These are phyloP conservation scores for Setaria italica DNA, from an alignment of 202 grass and related monocot genomes.

Conservation along the genomic window DNA sequence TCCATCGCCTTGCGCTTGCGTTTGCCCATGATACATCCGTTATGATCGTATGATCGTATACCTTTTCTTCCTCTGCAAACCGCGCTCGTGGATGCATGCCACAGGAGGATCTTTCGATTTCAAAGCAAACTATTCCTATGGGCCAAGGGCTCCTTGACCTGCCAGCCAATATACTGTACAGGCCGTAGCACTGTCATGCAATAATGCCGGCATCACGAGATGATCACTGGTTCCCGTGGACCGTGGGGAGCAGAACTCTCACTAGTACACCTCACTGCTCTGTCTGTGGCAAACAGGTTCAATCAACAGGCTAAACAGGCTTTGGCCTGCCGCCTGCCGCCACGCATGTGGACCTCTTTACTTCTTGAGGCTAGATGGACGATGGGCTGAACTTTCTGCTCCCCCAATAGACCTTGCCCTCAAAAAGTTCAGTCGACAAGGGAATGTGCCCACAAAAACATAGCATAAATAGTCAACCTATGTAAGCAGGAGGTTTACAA, in stretches of 20 bases:
- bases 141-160: neutral
- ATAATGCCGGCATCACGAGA: conserved; percentile 21
- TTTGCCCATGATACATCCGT: neutral
- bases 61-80: neutral
- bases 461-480: neutral
- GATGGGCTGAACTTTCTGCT: neutral
- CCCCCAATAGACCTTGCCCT: neutral
- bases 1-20: neutral
- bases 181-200: neutral
- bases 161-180: neutral
- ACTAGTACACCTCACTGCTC: neutral
- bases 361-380: neutral
- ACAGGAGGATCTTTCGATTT: neutral
- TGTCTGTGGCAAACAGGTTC: neutral
- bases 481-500: neutral
- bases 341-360: neutral
- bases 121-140: neutral
- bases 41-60: neutral
- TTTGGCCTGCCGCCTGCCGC: neutral
- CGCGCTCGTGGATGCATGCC: neutral
- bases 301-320: neutral
- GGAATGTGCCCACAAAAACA: neutral
- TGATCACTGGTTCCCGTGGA: neutral
- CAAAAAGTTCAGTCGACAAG: neutral
- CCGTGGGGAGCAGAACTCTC: neutral